Percentiles rank a stretch among this genome's conserved stretches.
Conservation (phyloP, 1,284 basidiomycete genomes). For the Fomes fomentarius region DNA sequence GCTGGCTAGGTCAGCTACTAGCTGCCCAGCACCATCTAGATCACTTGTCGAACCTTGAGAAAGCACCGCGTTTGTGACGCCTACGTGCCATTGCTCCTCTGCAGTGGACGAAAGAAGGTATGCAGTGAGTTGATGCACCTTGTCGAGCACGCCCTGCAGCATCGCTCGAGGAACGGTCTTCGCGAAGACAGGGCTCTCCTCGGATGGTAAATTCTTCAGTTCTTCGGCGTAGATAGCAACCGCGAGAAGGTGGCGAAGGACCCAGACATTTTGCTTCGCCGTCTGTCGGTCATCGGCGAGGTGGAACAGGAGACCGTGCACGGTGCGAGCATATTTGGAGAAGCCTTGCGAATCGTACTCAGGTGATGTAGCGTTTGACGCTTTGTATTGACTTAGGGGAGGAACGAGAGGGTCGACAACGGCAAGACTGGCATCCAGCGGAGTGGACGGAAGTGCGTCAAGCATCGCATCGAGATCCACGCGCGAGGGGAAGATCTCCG, state of each 20-base stretch:
- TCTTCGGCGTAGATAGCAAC: constrained; percentile 64
- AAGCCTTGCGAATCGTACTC: constrained; percentile 54
- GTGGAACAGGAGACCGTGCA: constrained; percentile 61
- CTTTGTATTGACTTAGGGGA: constrained; percentile 36
- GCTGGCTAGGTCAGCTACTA: constrained; percentile 47
- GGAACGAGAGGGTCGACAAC: constrained; percentile 68
- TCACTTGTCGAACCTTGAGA: constrained; percentile 25
- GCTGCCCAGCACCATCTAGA: constrained; percentile 38
- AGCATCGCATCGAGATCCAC: constrained; percentile 53
- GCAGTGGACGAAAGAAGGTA: constrained; percentile 65
- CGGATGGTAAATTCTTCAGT: constrained; percentile 51
- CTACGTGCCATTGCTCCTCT: constrained; percentile 55
- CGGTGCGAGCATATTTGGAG: constrained; percentile 66
- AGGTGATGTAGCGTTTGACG: constrained; percentile 11
- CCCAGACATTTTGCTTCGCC: constrained; percentile 65
- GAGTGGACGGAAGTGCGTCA: constrained; percentile 46
- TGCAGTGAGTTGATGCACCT: constrained; percentile 62
- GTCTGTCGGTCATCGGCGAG: constrained; percentile 64
- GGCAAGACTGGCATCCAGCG: constrained; percentile 60
- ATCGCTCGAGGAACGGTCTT: constrained; percentile 38
- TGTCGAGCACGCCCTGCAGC: constrained; percentile 50
- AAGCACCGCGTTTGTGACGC: constrained; percentile 42
- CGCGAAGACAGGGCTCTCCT: constrained; percentile 53
- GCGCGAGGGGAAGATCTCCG: constrained; percentile 58
- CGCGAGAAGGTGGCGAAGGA: constrained; percentile 62